A percentile compares a stretch with the other conserved stretches of the same genome.
phyloP scores from a whole-genome alignment of 495 filamentous ascomycete species.

The Parathielavia appendiculata region DNA sequence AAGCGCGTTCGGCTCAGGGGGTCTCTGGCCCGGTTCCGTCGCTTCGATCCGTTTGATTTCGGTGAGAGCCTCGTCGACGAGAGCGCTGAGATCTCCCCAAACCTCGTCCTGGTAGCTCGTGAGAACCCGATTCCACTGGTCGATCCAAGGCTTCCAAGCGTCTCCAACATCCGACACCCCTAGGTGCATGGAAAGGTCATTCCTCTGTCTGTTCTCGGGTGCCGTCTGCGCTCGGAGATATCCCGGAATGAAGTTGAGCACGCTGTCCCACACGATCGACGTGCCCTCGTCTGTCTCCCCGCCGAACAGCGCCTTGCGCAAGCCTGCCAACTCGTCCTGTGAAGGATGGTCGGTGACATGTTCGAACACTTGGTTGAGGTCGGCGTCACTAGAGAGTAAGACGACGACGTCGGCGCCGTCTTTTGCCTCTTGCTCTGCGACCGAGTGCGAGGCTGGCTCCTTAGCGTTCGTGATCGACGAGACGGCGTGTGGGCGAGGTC shows the following conservation, averaged over 20 bases:
- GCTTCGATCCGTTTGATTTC: constrained; percentile 45
- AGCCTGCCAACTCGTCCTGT: constrained; percentile 20
- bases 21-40: constrained; percentile 20
- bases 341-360: constrained; percentile 18
- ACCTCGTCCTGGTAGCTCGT: constrained; percentile 69
- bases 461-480: neutral
- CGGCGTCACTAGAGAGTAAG: constrained; percentile 31
- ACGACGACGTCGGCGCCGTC: constrained; percentile 46
- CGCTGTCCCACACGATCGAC: constrained; percentile 34
- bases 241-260: constrained; percentile 41
- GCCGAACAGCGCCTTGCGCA: constrained; percentile 36
- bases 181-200: constrained; percentile 23
- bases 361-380: constrained; percentile 23
- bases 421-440: constrained; percentile 33
- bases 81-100: constrained; percentile 65
- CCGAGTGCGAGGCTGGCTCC: constrained; percentile 12
- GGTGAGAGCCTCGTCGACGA: constrained; percentile 55
- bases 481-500: neutral
- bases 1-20: constrained; percentile 27
- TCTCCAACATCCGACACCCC: constrained; percentile 36
- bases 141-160: constrained; percentile 43
- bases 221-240: constrained; percentile 22
- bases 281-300: constrained; percentile 13
- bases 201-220: constrained; percentile 7
- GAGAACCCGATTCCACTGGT: constrained; percentile 59